A percentile compares a stretch with the other conserved stretches of the same genome.
These are phyloP conservation scores for Phytophthora constricta DNA, from an alignment of 352 stramenopile genomes.

Conservation along the genomic window DNA sequence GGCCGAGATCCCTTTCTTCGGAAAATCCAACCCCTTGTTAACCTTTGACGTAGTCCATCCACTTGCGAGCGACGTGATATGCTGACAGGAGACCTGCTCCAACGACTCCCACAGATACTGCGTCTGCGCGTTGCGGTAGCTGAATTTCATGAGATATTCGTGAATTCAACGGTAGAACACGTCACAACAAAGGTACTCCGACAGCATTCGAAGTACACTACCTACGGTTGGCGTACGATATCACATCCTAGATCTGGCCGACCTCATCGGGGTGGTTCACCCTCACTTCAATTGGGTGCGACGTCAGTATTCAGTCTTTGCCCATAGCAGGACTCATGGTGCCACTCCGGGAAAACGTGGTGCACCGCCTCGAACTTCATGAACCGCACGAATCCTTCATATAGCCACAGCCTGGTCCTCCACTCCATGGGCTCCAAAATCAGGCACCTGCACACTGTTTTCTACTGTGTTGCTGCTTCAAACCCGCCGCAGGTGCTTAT, in stretches of 20 bases:
- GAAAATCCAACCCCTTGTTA: constrained; percentile 95
- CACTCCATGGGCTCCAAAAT: too few relatives aligned
- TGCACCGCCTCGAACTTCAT: constrained; percentile 96
- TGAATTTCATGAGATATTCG: constrained; percentile 93
- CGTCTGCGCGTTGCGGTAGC: constrained; percentile 96
- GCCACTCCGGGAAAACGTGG: constrained; percentile 94
- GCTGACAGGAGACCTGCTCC: constrained; percentile 90
- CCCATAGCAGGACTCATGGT: constrained; percentile 86
- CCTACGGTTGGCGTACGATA: constrained; percentile 95
- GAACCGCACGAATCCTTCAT: constrained; percentile 98
- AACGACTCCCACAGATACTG: constrained; percentile 95
- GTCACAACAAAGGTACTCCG: constrained; percentile 74
- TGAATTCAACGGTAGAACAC: constrained; percentile 89
- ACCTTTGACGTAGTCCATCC: constrained; percentile 95
- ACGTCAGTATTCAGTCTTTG: constrained; percentile 93
- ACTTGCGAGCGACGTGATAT: constrained; percentile 92
- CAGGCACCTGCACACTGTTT: too few relatives aligned
- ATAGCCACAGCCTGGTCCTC: constrained; percentile 97
- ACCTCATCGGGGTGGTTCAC: constrained; percentile 95
- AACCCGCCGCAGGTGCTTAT: too few relatives aligned
- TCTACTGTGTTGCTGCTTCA: too few relatives aligned
- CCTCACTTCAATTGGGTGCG: constrained; percentile 95
- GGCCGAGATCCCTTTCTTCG: too few relatives aligned
- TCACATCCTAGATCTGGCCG: constrained; percentile 98
- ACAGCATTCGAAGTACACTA: constrained; percentile 83